A percentile compares a stretch with the other conserved stretches of the same genome.
Conservation (phyloP, 805 yeast genomes). For the Starmerella lactis-condensi region DNA sequence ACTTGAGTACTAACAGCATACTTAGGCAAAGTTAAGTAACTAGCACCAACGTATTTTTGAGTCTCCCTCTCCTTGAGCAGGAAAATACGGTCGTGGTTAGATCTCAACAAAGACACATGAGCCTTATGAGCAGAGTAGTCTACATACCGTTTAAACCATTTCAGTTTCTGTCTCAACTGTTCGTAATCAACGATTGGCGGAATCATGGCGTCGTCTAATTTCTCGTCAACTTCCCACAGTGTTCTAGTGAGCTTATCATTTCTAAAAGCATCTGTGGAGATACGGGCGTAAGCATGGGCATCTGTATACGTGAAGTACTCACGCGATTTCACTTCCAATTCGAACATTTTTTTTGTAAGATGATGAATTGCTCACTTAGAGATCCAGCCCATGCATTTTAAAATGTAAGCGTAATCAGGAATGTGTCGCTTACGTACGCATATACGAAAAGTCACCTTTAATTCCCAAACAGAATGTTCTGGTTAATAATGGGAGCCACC, state of each 20-base stretch:
- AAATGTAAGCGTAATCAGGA: too few relatives aligned
- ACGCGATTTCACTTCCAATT: constrained; percentile 1
- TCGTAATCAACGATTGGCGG: constrained; percentile 7
- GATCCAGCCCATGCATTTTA: too few relatives aligned
- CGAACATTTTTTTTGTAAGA: too few relatives aligned
- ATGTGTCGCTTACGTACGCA: too few relatives aligned
- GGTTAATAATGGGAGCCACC: too few relatives aligned
- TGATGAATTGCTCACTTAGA: too few relatives aligned
- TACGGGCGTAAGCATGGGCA: constrained; percentile 6
- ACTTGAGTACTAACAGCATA: constrained; percentile 1
- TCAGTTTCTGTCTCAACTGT: background rate
- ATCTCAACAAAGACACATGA: background rate
- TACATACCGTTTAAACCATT: constrained; percentile 2
- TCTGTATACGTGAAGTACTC: constrained; percentile 2
- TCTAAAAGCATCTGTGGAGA: constrained; percentile 6
- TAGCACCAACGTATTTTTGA: constrained; percentile 5
- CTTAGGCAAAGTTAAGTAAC: constrained; percentile 5
- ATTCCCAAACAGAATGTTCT: too few relatives aligned
- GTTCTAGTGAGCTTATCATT: constrained; percentile 2
- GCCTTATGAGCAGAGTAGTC: constrained; percentile 1
- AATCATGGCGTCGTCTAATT: background rate
- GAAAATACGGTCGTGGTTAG: constrained; percentile 3
- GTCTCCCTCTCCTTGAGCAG: background rate
- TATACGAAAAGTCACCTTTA: too few relatives aligned
- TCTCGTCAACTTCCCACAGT: background rate